Conservation (phyloP, 2,329 filamentous ascomycete genomes). For the Thermothelomyces thermophilus region DNA sequence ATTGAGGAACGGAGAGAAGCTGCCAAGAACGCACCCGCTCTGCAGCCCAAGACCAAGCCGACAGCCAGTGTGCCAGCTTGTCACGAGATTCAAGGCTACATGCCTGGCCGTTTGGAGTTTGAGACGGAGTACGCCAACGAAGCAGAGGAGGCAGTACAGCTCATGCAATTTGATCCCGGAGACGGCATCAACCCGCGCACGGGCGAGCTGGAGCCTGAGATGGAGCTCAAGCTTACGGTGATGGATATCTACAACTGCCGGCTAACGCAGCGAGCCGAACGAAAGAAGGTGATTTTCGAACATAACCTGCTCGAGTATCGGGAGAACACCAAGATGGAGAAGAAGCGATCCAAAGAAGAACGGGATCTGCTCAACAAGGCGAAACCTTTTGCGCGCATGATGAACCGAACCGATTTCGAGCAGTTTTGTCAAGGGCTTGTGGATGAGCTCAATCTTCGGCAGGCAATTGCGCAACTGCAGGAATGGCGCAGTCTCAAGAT, state of each 20-base stretch:
- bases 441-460: constrained; percentile 83
- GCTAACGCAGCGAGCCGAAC: constrained; percentile 81
- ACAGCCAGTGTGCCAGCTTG: constrained; percentile 92
- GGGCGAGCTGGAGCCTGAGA: constrained; percentile 85
- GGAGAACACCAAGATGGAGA: constrained; percentile 82
- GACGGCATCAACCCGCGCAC: constrained; percentile 83
- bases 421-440: constrained; percentile 76
- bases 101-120: constrained; percentile 95
- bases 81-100: constrained; percentile 97
- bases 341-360: constrained; percentile 94
- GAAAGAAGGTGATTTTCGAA: constrained; percentile 95
- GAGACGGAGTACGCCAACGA: constrained; percentile 98
- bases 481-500: constrained; percentile 88
- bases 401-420: constrained; percentile 89
- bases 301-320: constrained; percentile 90
- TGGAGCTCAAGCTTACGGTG: constrained; percentile 94
- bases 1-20: constrained; percentile 89
- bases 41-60: constrained; percentile 89
- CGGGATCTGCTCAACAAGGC: constrained; percentile 84
- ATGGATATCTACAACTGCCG: constrained; percentile 98
- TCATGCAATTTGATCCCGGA: constrained; percentile 96
- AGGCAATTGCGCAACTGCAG: constrained; percentile 84
- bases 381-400: constrained; percentile 93
- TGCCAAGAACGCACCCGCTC: constrained; percentile 73
- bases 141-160: constrained; percentile 93